Evolutionary conservation across 225 moss, liverwort and hornwort species (phyloP).

Genomic region (Pseudoscleropodium purum): DNA sequence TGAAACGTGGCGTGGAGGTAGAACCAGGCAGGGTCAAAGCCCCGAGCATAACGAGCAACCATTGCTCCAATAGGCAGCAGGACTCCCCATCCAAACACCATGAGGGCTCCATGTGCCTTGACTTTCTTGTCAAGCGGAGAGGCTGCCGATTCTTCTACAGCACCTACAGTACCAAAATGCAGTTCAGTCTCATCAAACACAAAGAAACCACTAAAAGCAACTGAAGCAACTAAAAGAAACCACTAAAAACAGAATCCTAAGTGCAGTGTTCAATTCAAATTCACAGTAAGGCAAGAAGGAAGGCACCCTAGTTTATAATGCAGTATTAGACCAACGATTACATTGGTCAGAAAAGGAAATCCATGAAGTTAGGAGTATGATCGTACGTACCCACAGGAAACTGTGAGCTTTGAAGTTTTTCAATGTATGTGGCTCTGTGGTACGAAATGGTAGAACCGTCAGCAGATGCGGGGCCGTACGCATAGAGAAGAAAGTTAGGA

Average conservation of each 20-base stretch:
- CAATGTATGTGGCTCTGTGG: neutral
- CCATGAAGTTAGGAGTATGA: neutral
- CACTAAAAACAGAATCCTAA: neutral
- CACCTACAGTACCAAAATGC: constrained; percentile 13
- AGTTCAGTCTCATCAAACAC: neutral
- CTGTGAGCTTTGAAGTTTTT: neutral
- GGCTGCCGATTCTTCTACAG: constrained; percentile 4
- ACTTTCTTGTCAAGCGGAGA: constrained; percentile 5
- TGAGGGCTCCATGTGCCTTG: constrained; percentile 53
- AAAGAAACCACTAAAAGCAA: neutral
- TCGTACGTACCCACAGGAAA: constrained; percentile 18
- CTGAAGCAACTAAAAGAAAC: neutral
- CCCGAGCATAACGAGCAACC: constrained; percentile 63
- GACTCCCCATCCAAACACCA: constrained; percentile 75
- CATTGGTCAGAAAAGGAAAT: neutral
- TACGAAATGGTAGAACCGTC: constrained; percentile 19
- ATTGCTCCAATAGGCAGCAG: constrained; percentile 68
- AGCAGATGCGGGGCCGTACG: constrained; percentile 13
- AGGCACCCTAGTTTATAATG: neutral
- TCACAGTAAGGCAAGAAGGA: neutral
- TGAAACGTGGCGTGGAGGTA: constrained; percentile 56
- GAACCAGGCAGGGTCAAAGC: constrained; percentile 76
- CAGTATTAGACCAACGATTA: neutral
- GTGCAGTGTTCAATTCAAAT: neutral
- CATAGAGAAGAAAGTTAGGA: constrained; percentile 31